Conservation (phyloP, 1,139 yeast genomes). For the Suhomyces coccinellae region DNA sequence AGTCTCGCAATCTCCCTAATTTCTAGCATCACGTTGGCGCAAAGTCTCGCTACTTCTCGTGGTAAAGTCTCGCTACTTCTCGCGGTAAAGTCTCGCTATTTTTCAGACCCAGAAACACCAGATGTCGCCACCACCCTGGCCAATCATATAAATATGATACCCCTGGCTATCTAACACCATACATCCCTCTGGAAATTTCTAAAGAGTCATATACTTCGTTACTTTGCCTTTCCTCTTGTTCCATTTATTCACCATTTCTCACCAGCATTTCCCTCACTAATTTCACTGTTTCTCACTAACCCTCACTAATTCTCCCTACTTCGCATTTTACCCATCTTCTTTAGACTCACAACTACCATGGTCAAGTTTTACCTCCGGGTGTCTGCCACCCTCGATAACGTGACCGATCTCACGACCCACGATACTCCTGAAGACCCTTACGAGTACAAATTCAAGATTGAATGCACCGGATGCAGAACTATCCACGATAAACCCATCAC, state of each 20-base stretch:
- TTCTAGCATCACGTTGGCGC: no score
- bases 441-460: conserved; percentile 70
- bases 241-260: not conserved
- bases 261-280: not conserved
- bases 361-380: conserved; percentile 49
- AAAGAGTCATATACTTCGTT: not conserved
- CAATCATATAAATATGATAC: no score
- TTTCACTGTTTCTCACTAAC: not conserved
- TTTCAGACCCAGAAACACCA: no score
- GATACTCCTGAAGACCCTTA: conserved; percentile 65
- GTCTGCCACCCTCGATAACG: conserved; percentile 61
- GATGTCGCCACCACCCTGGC: no score
- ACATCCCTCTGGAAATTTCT: no score
- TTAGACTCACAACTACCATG: conserved; percentile 22
- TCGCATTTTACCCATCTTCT: no score
- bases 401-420: conserved; percentile 62
- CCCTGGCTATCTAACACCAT: no score
- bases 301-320: not conserved
- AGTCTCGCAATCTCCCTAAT: no score
- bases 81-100: no score
- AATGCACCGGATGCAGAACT: conserved; percentile 81
- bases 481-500: conserved; percentile 71
- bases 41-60: no score
- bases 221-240: not conserved
- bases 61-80: no score